These are phyloP conservation scores for Chalaropsis ovoidea DNA, from an alignment of 2,329 filamentous ascomycete genomes.

Conservation along the genomic window DNA sequence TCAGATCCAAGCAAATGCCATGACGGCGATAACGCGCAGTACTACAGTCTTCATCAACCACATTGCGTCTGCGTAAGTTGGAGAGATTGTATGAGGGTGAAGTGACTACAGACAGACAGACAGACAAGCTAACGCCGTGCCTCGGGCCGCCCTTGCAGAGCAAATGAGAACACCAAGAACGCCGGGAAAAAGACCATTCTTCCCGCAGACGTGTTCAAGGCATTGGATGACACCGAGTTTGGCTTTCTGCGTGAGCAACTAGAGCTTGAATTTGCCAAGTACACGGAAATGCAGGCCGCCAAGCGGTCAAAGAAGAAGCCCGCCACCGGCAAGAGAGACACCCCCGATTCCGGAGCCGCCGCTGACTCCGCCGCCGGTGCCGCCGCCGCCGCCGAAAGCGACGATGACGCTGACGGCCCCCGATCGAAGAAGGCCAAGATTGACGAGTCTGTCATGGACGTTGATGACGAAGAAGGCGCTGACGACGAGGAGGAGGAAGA, in stretches of 20 bases:
- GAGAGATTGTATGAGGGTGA: too few relatives aligned
- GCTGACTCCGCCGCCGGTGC: constrained; percentile 34
- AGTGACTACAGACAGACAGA: too few relatives aligned
- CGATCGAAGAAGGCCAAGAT: constrained; percentile 39
- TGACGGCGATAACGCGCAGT: constrained; percentile 68
- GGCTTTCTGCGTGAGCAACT: constrained; percentile 58
- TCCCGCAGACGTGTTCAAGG: constrained; percentile 64
- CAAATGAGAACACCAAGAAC: constrained; percentile 58
- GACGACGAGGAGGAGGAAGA: constrained; percentile 42
- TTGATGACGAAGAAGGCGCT: constrained; percentile 34
- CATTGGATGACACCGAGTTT: constrained; percentile 67
- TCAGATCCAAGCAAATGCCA: constrained; percentile 72
- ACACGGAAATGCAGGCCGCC: constrained; percentile 60
- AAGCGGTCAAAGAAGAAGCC: constrained; percentile 61
- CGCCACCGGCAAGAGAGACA: constrained; percentile 60
- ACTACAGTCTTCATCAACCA: constrained; percentile 78
- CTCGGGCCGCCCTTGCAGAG: constrained; percentile 38
- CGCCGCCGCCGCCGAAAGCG: constrained; percentile 28
- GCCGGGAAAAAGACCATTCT: constrained; percentile 69
- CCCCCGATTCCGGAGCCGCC: constrained; percentile 31
- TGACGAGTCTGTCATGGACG: constrained; percentile 34
- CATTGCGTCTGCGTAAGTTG: constrained; percentile 58
- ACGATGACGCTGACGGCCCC: constrained; percentile 32
- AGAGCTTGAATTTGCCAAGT: constrained; percentile 68
- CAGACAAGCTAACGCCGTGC: constrained; percentile 6